These are phyloP conservation scores for Vitis rupestris DNA, from an alignment of 164 flowering plant species.

Conservation along the genomic window DNA sequence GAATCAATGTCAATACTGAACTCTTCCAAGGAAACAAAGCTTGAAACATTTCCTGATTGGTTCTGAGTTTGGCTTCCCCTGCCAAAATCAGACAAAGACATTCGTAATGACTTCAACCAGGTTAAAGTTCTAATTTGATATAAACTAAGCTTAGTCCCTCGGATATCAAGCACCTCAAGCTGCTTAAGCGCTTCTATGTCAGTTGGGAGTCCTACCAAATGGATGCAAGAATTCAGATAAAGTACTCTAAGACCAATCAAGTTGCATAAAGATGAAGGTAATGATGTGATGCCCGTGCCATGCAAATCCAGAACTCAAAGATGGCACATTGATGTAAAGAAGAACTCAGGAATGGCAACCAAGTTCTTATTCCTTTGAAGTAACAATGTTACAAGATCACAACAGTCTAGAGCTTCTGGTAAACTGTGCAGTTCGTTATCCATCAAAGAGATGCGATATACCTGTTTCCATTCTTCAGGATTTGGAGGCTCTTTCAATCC, in stretches of 20 bases:
- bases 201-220: neutral
- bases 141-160: neutral
- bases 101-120: slow-evolving; percentile 11
- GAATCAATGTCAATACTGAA: slow-evolving; percentile 11
- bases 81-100: neutral
- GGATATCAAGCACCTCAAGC: slow-evolving; percentile 12
- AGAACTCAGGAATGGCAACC: slow-evolving; percentile 1
- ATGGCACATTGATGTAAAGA: slow-evolving; percentile 16
- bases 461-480: slow-evolving; percentile 14
- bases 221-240: slow-evolving; percentile 16
- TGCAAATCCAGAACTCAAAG: slow-evolving; percentile 27
- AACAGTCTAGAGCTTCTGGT: slow-evolving; percentile 17
- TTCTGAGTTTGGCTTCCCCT: neutral
- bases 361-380: slow-evolving; percentile 11
- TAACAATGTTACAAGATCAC: slow-evolving; percentile 18
- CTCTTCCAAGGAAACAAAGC: neutral
- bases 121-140: neutral
- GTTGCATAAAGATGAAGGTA: slow-evolving; percentile 21
- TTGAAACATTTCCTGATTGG: too few species aligned
- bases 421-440: slow-evolving; percentile 7
- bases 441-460: slow-evolving; percentile 20
- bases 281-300: slow-evolving; percentile 12
- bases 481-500: neutral
- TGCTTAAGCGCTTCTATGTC: neutral
- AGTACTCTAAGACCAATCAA: slow-evolving; percentile 22